Evolutionary conservation across 2,329 filamentous ascomycete species (phyloP), one percentile per base, ranked within the genome.

Genomic region (Periglandula ipomoeae): DNA sequence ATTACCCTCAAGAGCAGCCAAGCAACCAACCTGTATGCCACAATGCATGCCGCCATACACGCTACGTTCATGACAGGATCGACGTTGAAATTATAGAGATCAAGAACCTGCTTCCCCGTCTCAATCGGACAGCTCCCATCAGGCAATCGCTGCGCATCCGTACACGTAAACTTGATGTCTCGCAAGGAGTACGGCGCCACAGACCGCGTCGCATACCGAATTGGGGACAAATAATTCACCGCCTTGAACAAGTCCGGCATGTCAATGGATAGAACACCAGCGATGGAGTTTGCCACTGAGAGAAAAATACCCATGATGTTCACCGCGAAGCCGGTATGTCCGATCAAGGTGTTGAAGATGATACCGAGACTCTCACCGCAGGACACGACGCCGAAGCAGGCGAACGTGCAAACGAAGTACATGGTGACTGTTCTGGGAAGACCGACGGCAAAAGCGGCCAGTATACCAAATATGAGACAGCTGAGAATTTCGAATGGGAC

Each of bases 351-450:
- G 66, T 88, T 88, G 70, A 89, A 89, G 68, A 88, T 81, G 59
- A 90, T 89, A 1, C 86, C 85, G 1, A 89, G 59, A 47, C 80
- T 85, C 68, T 89, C 86, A 23, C 86, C 86, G 58, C 84, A 88
- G 47, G 72, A 83, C 15, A 87, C 82, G 48, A 89, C 78, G 55
- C 81, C 84, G 59, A 89, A 88, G 53, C 80, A 81, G 55, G 83
- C 79, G 64, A 84, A 87, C 2, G 79, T 73, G 46, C 76, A 72
- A 38, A 85, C 75, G 56, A 88, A 85, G 62, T 84, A 86, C 62
- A 87, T 79, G 51, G 74, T 68, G 0, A 68, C 73, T 0, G 80
- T 84, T 27, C 78, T 74, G 5, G 82, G 75, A 10, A 89, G 69
- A 0, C 82, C 84, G 4, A 82, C 76, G 0, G 81, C 84, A 9